Evolutionary conservation across 164 flowering plant species (phyloP), one percentile per base, ranked within the genome.

Genomic region (Kingdonia uniflora): DNA sequence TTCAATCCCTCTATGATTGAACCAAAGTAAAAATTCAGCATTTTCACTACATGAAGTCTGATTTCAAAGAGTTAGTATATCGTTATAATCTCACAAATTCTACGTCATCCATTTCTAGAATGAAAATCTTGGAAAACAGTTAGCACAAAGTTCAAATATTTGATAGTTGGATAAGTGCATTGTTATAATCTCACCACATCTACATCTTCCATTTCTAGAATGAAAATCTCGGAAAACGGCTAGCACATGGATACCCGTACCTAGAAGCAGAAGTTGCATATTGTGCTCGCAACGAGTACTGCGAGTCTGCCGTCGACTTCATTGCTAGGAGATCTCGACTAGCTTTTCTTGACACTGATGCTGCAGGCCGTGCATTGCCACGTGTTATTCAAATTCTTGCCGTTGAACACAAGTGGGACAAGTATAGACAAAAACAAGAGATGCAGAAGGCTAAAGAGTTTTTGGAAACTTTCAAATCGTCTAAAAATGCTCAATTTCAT

Each of bases 261-360:
- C 67, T 94, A 14, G 99, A 94, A 69, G 99, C 99, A 11, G 99
- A 94, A 70, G 99, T 87, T 53, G 97, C 97, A 38, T 89, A 86
- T 63, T 86, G 96, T 73, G 97, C 97, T 33, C 70, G 99, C 19
- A 22, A 94, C 33, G 99, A 94, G 68, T 89, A 86, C 67, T 94
- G 99, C 67, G 97, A 94, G 64, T 89, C 97, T 49, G 92, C 87
- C 6, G 76, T 87, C 24, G 99, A 94, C 63, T 94, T 94, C 71
- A 73, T 94, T 64, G 96, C 99, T 49, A 70, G 99, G 64, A 81
- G 99, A 63, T 78, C 72, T 42, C 77, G 97, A 19, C 83, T 94
- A 61, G 99, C 96, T 49, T 94, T 94, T 61, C 88, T 94, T 7
- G 99, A 94, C 61, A 89, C 97, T 19, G 85, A 89, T 80, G 97